Evolutionary conservation across 331 rosid genomes (phyloP).

Genomic region (Quercus lobata): DNA sequence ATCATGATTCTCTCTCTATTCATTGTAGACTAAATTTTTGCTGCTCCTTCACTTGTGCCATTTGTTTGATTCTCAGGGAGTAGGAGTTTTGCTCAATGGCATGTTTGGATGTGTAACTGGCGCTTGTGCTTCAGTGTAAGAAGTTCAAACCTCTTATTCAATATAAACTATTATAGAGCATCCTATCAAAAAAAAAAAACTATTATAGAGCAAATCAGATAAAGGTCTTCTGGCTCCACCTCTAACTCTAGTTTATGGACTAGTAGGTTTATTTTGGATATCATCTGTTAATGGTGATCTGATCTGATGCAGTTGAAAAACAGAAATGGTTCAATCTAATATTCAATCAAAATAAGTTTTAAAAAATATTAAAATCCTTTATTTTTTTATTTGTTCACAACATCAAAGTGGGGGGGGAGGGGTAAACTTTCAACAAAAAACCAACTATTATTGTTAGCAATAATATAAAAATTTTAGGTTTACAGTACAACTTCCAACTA

Average conservation of each 20-base stretch:
- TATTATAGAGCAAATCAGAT: not conserved
- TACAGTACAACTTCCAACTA: too few relatives aligned
- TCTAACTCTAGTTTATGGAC: not conserved
- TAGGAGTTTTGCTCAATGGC: slow-evolving; percentile 56
- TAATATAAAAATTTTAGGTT: too few relatives aligned
- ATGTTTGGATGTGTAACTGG: slow-evolving; percentile 64
- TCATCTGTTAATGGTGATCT: not conserved
- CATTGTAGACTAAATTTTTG: not conserved
- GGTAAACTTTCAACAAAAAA: too few relatives aligned
- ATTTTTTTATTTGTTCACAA: too few relatives aligned
- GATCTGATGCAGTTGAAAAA: not conserved
- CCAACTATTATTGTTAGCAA: too few relatives aligned
- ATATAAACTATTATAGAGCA: not conserved
- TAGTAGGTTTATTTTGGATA: not conserved
- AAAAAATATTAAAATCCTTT: too few relatives aligned
- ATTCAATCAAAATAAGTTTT: not conserved
- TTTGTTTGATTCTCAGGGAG: slow-evolving; percentile 43
- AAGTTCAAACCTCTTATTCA: slow-evolving; percentile 7
- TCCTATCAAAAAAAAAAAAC: too few relatives aligned
- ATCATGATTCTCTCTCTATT: not conserved
- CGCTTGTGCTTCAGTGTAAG: slow-evolving; percentile 66
- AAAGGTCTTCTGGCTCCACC: not conserved
- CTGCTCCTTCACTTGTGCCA: not conserved
- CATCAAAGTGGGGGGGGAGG: too few relatives aligned
- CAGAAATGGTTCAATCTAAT: not conserved